Percentiles rank a stretch among this genome's conserved stretches.
Evolutionary conservation across 2,329 filamentous ascomycete genomes (phyloP).

Genomic region (Madurella fahalii): DNA sequence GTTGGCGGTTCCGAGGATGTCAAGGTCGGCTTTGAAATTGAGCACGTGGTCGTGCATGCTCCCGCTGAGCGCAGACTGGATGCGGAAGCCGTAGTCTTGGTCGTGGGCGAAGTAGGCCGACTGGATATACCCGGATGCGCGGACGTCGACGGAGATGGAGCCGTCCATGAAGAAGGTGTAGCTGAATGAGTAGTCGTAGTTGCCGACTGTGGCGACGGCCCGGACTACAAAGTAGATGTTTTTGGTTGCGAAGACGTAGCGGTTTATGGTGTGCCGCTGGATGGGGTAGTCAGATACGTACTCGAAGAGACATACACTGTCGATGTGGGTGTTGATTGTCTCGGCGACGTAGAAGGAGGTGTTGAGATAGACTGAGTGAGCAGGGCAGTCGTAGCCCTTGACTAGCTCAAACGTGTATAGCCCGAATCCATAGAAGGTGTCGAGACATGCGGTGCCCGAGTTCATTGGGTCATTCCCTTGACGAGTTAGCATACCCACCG

Average conservation of each 20-base stretch:
- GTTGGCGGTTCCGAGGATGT: conserved; percentile 46
- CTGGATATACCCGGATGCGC: conserved; percentile 53
- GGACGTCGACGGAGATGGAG: conserved; percentile 46
- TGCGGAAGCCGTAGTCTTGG: conserved; percentile 46
- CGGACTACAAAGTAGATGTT: conserved; percentile 46
- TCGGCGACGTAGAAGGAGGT: conserved; percentile 42
- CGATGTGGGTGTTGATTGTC: conserved; percentile 41
- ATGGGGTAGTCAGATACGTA: conserved; percentile 46
- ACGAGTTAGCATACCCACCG: too few species aligned
- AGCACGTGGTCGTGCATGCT: conserved; percentile 54
- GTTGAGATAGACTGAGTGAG: conserved; percentile 48
- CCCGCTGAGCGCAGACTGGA: conserved; percentile 45
- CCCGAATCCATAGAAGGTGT: conserved; percentile 46
- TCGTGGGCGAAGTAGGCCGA: conserved; percentile 44
- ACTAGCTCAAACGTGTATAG: conserved; percentile 43
- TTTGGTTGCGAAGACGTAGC: conserved; percentile 40
- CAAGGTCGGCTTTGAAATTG: conserved; percentile 53
- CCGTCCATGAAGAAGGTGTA: conserved; percentile 51
- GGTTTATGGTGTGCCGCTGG: conserved; percentile 42
- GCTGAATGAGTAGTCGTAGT: conserved; percentile 51
- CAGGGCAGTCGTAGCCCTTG: conserved; percentile 49
- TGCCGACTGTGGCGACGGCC: conserved; percentile 46
- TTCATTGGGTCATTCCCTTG: conserved; percentile 33
- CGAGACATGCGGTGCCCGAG: conserved; percentile 39
- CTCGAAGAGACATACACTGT: conserved; percentile 55